Conservation (phyloP, 305 asterid genomes). For the Fraxinus dipetala region DNA sequence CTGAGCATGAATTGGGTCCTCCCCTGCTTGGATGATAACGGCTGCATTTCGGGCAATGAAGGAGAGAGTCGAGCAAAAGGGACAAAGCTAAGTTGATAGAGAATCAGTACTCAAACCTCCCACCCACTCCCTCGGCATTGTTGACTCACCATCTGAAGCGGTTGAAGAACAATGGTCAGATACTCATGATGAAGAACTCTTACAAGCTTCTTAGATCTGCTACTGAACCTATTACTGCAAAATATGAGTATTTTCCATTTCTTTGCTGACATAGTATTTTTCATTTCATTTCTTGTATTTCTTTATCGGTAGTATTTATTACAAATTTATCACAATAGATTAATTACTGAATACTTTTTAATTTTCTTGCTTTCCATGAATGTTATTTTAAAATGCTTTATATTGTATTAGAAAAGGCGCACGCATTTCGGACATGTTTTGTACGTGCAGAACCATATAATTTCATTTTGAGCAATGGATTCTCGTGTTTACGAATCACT, state of each 20-base stretch:
- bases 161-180: slow-evolving; percentile 47
- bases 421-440: not conserved
- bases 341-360: too few species aligned
- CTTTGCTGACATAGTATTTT: not conserved
- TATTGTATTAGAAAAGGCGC: not conserved
- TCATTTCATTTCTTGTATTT: not conserved
- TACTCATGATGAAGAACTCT: slow-evolving; percentile 63
- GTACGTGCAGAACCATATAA: not conserved
- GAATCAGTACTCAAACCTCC: slow-evolving; percentile 41
- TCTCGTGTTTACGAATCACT: not conserved
- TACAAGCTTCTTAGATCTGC: slow-evolving; percentile 63
- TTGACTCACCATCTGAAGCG: slow-evolving; percentile 55
- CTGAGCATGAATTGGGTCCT: too few species aligned
- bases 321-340: not conserved
- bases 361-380: not conserved
- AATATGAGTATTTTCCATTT: not conserved
- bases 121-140: slow-evolving; percentile 46
- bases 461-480: not conserved
- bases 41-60: slow-evolving; percentile 63
- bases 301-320: not conserved
- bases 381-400: not conserved
- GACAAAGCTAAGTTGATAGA: slow-evolving; percentile 54
- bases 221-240: slow-evolving; percentile 11
- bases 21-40: slow-evolving; percentile 53
- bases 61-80: slow-evolving; percentile 69